Evolutionary conservation across 208 protist genomes (phyloP).

Genomic region (Crithidia mellificae): DNA sequence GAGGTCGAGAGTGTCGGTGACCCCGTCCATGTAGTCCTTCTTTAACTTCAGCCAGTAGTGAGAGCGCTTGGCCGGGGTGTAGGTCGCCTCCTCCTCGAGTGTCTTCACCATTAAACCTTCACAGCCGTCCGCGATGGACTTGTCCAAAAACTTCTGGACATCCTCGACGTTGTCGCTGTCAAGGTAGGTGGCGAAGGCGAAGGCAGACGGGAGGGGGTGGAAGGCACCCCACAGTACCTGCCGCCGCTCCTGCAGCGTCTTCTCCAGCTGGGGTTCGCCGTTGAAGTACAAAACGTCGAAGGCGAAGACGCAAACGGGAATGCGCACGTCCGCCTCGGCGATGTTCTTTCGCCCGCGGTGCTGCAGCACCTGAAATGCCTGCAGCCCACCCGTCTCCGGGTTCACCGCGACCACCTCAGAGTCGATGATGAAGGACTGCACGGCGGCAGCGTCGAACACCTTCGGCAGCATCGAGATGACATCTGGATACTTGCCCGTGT

Average conservation of each 20-base stretch:
- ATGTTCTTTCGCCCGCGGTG: conserved; percentile 93
- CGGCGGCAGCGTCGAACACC: conserved; percentile 47
- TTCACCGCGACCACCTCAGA: conserved; percentile 98
- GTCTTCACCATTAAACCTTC: conserved; percentile 99
- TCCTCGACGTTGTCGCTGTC: conserved; percentile 92
- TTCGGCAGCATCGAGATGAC: conserved; percentile 87
- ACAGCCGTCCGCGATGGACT: conserved; percentile 89
- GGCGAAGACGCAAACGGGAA: conserved; percentile 98
- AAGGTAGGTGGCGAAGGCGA: conserved; percentile 89
- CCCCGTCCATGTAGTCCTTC: conserved; percentile 99
- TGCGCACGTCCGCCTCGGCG: conserved; percentile 86
- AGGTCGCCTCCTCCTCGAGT: conserved; percentile 91
- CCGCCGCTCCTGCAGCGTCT: conserved; percentile 86
- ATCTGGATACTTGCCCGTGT: conserved; percentile 99
- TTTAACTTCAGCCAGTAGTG: conserved; percentile 99
- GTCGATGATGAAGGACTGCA: conserved; percentile 98
- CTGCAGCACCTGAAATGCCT: conserved; percentile 96
- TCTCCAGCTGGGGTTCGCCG: conserved; percentile 86
- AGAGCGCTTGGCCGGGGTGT: conserved; percentile 97
- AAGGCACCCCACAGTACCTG: conserved; percentile 67
- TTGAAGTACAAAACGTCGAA: conserved; percentile 99
- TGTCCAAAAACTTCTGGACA: conserved; percentile 95
- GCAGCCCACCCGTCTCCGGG: conserved; percentile 81
- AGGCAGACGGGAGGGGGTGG: conserved; percentile 71
- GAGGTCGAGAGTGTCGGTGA: conserved; percentile 98